Percentiles rank a stretch among this genome's conserved stretches.
Evolutionary conservation across 805 yeast genomes (phyloP).

Genomic region (Candida krabiensis): DNA sequence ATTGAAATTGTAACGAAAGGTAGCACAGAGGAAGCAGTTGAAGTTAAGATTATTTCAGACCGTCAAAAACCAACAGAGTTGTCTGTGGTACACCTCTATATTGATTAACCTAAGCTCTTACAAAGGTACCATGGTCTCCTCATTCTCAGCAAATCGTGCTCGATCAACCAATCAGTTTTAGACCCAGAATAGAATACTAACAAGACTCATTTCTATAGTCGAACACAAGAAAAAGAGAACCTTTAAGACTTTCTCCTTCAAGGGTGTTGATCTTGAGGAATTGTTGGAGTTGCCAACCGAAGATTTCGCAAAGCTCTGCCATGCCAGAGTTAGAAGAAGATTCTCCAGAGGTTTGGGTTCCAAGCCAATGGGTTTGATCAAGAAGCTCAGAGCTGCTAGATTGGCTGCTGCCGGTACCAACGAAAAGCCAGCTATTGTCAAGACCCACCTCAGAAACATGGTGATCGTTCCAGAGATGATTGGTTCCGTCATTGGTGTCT

Average conservation of each 20-base stretch:
- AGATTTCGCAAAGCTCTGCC: constrained; percentile 95
- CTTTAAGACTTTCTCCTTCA: constrained; percentile 96
- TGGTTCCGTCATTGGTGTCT: constrained; percentile 97
- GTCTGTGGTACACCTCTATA: too few relatives aligned
- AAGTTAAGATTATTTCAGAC: not conserved
- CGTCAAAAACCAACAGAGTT: not conserved
- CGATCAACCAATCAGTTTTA: too few relatives aligned
- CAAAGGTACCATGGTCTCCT: constrained; percentile 29
- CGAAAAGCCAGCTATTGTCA: constrained; percentile 97
- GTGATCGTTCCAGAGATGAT: constrained; percentile 99
- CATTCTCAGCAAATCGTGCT: too few relatives aligned
- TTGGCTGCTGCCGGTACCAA: constrained; percentile 82
- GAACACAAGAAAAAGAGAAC: constrained; percentile 77
- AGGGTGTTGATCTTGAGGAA: constrained; percentile 97
- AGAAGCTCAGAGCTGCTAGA: constrained; percentile 97
- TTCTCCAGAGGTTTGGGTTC: constrained; percentile 95
- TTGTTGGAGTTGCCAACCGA: constrained; percentile 92
- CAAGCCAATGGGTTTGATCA: constrained; percentile 94
- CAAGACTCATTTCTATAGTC: constrained; percentile 40
- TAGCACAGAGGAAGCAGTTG: too few relatives aligned
- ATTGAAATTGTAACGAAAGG: too few relatives aligned
- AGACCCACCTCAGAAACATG: constrained; percentile 99
- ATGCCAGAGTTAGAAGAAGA: constrained; percentile 99
- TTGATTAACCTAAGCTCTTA: too few relatives aligned
- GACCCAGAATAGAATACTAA: too few relatives aligned